Evolutionary conservation across 1,139 yeast genomes (phyloP), one percentile per base, ranked within the genome.

Genomic region (Taphrina betulina): DNA sequence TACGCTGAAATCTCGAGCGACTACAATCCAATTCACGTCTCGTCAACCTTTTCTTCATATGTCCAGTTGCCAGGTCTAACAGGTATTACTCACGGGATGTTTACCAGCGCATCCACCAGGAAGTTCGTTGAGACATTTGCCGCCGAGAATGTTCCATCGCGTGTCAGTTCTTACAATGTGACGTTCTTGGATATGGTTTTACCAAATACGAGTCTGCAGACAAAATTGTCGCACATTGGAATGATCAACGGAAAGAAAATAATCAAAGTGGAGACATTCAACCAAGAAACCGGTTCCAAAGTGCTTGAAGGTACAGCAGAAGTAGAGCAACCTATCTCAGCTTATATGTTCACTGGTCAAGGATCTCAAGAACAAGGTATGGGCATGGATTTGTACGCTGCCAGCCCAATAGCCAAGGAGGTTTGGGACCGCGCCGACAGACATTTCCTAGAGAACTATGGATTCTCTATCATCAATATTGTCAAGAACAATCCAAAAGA

Each of bases 341-440:
- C 98, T 17, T 92, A 86, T 70, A 96, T 92, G 60, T 92, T 94
- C 76, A 92, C 99, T 64, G 99, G 98, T 71, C 99, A 92, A 78
- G 99, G 99, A 71, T 90, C 98, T 60, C 98, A 92, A 75, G 98
- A 94, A 73, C 98, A 94, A 77, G 97, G 97, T 70, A 92, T 92
- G 99, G 98, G 99, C 77, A 92, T 92, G 99, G 98, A 94, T 73
- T 79, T 92, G 69, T 92, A 92, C 73, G 83, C 82, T 63, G 79
- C 88, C 52, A 86, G 96, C 56, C 88, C 81, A 40, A 96, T 94
- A 70, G 98, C 99, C 59, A 83, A 83, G 68, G 82, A 81, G 62
- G 97, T 92, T 62, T 92, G 99, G 98, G 97, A 92, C 72, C 85
- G 89, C 71, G 99, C 99, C 61, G 98, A 92, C 70, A 72, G 74